Evolutionary conservation across 108 stramenopile species (phyloP).

Genomic region (Stephanodiscus minutulus): DNA sequence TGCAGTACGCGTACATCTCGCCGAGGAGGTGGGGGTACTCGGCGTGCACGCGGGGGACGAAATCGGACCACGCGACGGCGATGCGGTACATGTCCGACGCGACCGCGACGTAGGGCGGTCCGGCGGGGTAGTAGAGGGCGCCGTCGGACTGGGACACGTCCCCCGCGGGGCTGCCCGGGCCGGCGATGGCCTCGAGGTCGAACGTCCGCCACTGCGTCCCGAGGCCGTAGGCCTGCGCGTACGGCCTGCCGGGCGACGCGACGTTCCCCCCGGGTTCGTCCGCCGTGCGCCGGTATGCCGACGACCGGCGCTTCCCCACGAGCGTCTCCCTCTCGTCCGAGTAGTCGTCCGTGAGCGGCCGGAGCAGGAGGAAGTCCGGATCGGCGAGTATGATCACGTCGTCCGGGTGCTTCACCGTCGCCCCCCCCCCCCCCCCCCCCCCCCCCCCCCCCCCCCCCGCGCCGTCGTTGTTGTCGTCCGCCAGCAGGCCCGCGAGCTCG

Average conservation of each 20-base stretch:
- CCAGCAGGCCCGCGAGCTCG: constrained; percentile 47
- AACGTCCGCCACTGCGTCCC: constrained; percentile 76
- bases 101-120: too few species aligned
- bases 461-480: neutral
- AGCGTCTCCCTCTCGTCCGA: constrained; percentile 48
- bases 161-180: constrained; percentile 60
- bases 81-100: too few species aligned
- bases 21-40: constrained; percentile 75
- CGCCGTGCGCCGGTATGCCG: constrained; percentile 6
- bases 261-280: constrained; percentile 59
- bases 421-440: constrained; percentile 2
- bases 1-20: constrained; percentile 81
- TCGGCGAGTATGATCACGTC: constrained; percentile 90
- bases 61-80: too few species aligned
- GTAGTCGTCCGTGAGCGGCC: constrained; percentile 81
- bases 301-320: constrained; percentile 23
- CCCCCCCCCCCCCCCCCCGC: constrained; percentile 19
- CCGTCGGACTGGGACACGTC: constrained; percentile 51
- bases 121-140: too few species aligned
- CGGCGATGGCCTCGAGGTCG: constrained; percentile 67
- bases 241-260: constrained; percentile 80
- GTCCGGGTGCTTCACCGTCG: constrained; percentile 55
- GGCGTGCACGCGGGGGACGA: constrained; percentile 28
- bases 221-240: constrained; percentile 89
- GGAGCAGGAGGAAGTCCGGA: constrained; percentile 92